Base-by-base conservation (phyloP, 306 rosid species). In the Begonia loranthoides region DNA sequence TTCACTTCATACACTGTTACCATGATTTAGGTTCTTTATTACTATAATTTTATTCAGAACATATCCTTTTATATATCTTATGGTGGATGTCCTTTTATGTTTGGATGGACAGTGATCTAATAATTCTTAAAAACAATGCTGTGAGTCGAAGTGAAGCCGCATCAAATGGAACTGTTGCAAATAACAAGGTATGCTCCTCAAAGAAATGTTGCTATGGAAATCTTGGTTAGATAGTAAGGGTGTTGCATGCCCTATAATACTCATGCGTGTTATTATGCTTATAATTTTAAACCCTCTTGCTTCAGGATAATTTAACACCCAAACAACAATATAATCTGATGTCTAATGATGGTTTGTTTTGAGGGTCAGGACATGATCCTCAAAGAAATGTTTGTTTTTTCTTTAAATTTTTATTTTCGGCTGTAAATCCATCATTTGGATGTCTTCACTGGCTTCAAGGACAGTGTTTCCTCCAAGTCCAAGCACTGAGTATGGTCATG, bases 271-370 rank as follows among this genome's bases (percentile, higher is more conserved):
- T 19, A 19, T 19, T 19, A 19, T 19, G 22, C 22, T 19, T 19
- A 19, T 12, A 9, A 41, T 41, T 41, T 41, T 9, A 41, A 41
- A 41, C 4, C 41, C 57, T 69, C 57, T 59, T 48, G 51, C 61
- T 58, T 51, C 70, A 76, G 83, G 64, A 58, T 47, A 41, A 56
- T 54, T 51, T 67, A 60, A 46, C 62, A 33, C 49, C 65, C 40
- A 52, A 49, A 57, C 66, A 52, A 40, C 44, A 58, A 49, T 40
- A 43, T 46, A 51, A 66, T 17, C 46, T 43, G 66, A 41, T 56
- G 45, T 65, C 39, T 61, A 66, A 17, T 66, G 66, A 74, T 61
- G 73, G 84, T 77, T 19, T 17, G 67, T 21, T n/a, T 44, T 45
- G 65, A 60, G 59, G 58, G 33, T 64, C 51, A 41, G 24, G 12